Evolutionary conservation across 1,284 basidiomycete species (phyloP).

Genomic region (Earliella scabrosa): DNA sequence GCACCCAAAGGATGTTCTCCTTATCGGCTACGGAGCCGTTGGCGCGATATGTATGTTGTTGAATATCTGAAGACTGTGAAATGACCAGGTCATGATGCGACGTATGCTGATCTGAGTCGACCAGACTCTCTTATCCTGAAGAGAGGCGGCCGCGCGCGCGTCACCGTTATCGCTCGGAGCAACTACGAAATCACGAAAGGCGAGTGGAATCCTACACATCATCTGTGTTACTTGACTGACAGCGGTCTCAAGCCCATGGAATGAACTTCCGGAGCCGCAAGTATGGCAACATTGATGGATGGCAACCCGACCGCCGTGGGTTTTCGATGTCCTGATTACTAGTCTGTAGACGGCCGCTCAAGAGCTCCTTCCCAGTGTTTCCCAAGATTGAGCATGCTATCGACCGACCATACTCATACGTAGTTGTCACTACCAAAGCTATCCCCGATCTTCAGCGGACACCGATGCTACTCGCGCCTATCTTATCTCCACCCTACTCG

Average conservation of each 20-base stretch:
- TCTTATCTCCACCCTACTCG: constrained; percentile 56
- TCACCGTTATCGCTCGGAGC: constrained; percentile 77
- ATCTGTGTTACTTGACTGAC: background rate
- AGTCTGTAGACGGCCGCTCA: constrained; percentile 7
- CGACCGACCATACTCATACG: constrained; percentile 65
- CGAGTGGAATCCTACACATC: constrained; percentile 27
- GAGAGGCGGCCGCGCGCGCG: constrained; percentile 61
- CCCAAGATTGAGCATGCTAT: constrained; percentile 61
- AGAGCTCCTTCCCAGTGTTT: constrained; percentile 51
- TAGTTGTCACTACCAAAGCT: constrained; percentile 74
- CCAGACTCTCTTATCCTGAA: constrained; percentile 69
- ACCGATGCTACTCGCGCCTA: constrained; percentile 58
- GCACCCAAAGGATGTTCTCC: constrained; percentile 49
- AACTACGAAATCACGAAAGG: constrained; percentile 67
- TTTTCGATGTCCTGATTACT: constrained; percentile 17
- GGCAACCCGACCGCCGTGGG: constrained; percentile 68
- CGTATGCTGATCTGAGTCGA: constrained; percentile 49
- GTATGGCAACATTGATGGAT: constrained; percentile 60
- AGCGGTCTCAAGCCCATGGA: constrained; percentile 36
- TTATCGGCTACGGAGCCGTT: constrained; percentile 63
- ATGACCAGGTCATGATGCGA: background rate
- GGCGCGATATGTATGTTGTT: constrained; percentile 58
- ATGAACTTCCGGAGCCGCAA: constrained; percentile 61
- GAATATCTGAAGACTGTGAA: background rate
- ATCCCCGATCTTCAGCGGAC: constrained; percentile 71